These are phyloP conservation scores for Waitea zeae DNA, from an alignment of 1,284 basidiomycete species.

Conservation along the genomic window DNA sequence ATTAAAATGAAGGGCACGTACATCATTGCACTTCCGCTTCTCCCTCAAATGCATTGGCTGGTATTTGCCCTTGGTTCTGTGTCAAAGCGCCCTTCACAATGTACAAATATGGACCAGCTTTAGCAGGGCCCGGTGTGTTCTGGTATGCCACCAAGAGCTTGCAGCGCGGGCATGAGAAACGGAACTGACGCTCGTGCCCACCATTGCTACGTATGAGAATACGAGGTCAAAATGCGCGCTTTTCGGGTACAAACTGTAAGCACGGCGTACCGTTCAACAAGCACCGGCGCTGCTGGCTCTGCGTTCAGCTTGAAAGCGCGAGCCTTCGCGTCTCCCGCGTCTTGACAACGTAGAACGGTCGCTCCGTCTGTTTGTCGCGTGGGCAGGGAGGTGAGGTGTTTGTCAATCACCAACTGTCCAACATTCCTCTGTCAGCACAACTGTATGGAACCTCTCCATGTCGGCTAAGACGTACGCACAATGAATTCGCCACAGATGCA, in stretches of 20 bases:
- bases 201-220: constrained; percentile 21
- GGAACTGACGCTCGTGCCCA: constrained; percentile 60
- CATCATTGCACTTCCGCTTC: constrained; percentile 21
- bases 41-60: constrained; percentile 56
- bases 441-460: too few species aligned
- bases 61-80: constrained; percentile 62
- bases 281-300: constrained; percentile 37
- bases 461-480: constrained; percentile 23
- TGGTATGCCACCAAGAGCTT: constrained; percentile 61
- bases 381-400: constrained; percentile 47
- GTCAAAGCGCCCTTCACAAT: constrained; percentile 59
- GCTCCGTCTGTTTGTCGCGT: constrained; percentile 58
- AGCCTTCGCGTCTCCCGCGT: constrained; percentile 34
- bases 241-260: too few species aligned
- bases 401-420: constrained; percentile 65
- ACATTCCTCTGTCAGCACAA: too few species aligned
- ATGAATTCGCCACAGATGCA: constrained; percentile 77
- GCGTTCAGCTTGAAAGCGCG: constrained; percentile 69
- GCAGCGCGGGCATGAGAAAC: constrained; percentile 61
- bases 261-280: constrained; percentile 45
- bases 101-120: constrained; percentile 60
- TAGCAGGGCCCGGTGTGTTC: constrained; percentile 47
- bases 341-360: constrained; percentile 52
- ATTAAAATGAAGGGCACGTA: not conserved
- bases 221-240: constrained; percentile 2